These are phyloP conservation scores for Coelastrella sp. DNA, from an alignment of 139 green algal genomes.

Conservation along the genomic window DNA sequence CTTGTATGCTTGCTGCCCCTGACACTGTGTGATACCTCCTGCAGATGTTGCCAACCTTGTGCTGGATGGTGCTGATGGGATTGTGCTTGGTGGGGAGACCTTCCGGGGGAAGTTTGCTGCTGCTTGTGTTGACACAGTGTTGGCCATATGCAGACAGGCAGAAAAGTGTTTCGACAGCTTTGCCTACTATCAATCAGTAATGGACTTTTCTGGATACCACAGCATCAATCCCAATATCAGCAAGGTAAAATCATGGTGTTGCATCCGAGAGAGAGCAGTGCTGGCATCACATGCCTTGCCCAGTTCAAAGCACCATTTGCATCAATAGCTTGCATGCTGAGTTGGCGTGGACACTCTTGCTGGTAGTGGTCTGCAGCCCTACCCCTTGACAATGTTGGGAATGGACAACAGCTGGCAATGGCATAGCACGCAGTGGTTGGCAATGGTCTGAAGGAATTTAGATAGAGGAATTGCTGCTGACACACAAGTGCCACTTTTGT, in stretches of 20 bases:
- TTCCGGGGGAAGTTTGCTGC: constrained; percentile 79
- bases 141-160: constrained; percentile 69
- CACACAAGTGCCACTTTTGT: too few relatives aligned
- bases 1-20: not conserved
- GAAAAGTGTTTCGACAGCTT: constrained; percentile 63
- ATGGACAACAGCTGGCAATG: not conserved
- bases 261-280: too few relatives aligned
- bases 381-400: too few relatives aligned
- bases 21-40: not conserved
- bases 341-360: too few relatives aligned
- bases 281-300: too few relatives aligned
- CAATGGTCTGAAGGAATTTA: too few relatives aligned
- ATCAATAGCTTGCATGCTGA: too few relatives aligned
- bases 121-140: constrained; percentile 51
- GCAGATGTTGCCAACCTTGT: constrained; percentile 95
- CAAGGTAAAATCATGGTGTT: constrained; percentile 25
- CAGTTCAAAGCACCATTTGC: too few relatives aligned
- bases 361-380: too few relatives aligned
- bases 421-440: too few relatives aligned
- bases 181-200: constrained; percentile 62
- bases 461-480: not conserved
- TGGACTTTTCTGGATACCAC: constrained; percentile 57
- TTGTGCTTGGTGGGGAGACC: constrained; percentile 91
- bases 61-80: constrained; percentile 83
- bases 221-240: constrained; percentile 55